Base-by-base conservation (phyloP, 139 green algal species). In the Picochlorum sp. region DNA sequence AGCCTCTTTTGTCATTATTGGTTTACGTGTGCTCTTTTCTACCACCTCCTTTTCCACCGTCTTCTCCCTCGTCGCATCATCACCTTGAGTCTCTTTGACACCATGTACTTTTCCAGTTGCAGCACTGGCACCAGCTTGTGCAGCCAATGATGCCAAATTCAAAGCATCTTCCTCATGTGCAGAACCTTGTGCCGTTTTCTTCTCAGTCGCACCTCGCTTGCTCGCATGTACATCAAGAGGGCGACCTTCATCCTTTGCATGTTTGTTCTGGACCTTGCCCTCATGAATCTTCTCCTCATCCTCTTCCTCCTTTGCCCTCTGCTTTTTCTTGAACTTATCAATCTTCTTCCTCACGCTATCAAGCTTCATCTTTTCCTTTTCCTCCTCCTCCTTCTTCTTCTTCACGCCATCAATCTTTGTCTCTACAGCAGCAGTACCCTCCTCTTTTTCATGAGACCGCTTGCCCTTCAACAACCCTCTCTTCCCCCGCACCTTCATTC, bases 81-180 rank as follows among this genome's bases (percentile, higher is more conserved):
- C 5, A 20, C 31, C 5, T 34, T 47, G 14, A 45, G 23, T 16
- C 47, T 11, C n/a, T 54, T 54, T 21, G 0, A 21, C n/a, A 26
- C 13, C 18, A 26, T 7, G n/a, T 9, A 54, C 47, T 26, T 9
- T 54, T 21, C 16, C n/a, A 26, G 16, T 24, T 50, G 30, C 55
- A 1, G 30, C 67, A 26, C 55, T 49, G 11, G 45, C 14, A 18
- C 45, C 66, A 49, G 66, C 66, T 50, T 23, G 7, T 24, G 41
- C 66, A 57, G 66, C 57, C 34, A 31, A 4, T n/a, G 37, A 24
- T 30, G 57, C 66, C 41, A 66, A 20, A 44, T 41, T 45, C 21
- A 6, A 4, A 30, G n/a, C 13, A 34, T 18, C 52, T n/a, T 34
- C 11, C 8, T 18, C 52, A 59, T 2, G 34, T 11, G 13, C 2